Conservation (phyloP, 345 rosid genomes). For the Hibiscus trionum region DNA sequence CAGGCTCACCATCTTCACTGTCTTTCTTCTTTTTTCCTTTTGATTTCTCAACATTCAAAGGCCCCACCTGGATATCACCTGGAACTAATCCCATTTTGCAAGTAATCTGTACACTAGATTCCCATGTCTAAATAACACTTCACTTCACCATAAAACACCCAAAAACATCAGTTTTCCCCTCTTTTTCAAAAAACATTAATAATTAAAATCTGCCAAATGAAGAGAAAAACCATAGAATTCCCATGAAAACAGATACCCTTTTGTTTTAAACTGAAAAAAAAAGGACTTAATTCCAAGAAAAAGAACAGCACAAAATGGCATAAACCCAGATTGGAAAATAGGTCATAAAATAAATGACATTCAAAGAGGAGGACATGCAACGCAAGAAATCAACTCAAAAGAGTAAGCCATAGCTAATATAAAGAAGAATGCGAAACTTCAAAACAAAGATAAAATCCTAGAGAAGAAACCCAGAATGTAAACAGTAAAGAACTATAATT, state of each 20-base stretch:
- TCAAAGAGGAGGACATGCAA: slow-evolving; percentile 6
- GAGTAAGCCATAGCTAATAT: not conserved
- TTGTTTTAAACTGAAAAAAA: not conserved
- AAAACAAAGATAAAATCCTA: too few species aligned
- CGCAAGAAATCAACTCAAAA: not conserved
- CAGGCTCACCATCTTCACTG: slow-evolving; percentile 14
- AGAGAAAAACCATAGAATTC: slow-evolving; percentile 15
- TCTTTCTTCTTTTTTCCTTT: slow-evolving; percentile 25
- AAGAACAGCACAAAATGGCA: not conserved
- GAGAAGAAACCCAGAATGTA: too few species aligned
- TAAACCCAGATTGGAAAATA: not conserved
- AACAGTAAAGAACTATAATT: too few species aligned
- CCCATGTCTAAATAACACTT: not conserved
- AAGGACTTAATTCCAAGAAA: not conserved
- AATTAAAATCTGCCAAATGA: not conserved
- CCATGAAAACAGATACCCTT: not conserved
- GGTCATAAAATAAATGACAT: not conserved
- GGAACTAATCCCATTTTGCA: slow-evolving; percentile 25
- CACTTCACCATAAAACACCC: not conserved
- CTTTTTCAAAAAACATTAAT: not conserved
- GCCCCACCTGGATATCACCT: slow-evolving; percentile 16
- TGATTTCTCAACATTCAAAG: slow-evolving; percentile 21
- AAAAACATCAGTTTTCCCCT: not conserved
- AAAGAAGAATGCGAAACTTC: not conserved
- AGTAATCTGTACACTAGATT: not conserved